Conservation (phyloP, 2,329 filamentous ascomycete genomes). For the Colletotrichum neosansevieriae region DNA sequence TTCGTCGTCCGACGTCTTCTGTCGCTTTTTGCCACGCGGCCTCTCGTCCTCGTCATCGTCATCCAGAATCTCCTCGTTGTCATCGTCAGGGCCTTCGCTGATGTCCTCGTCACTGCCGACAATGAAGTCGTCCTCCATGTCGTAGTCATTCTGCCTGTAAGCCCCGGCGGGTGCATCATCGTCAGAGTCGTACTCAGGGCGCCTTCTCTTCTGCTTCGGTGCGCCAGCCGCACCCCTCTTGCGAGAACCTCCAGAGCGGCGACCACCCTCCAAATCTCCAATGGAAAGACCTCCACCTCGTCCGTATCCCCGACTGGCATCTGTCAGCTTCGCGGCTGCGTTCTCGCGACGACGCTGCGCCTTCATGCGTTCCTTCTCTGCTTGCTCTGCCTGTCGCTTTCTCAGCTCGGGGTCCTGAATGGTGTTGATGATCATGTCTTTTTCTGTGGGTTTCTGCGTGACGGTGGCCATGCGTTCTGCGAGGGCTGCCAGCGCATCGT, state of each 20-base stretch:
- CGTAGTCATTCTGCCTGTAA: constrained; percentile 78
- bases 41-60: constrained; percentile 62
- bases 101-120: constrained; percentile 78
- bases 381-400: constrained; percentile 78
- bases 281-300: constrained; percentile 72
- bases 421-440: constrained; percentile 76
- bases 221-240: constrained; percentile 66
- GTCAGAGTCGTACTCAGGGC: constrained; percentile 80
- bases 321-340: constrained; percentile 70
- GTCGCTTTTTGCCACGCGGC: constrained; percentile 62
- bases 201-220: constrained; percentile 64
- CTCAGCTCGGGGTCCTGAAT: constrained; percentile 81
- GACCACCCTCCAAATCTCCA: constrained; percentile 75
- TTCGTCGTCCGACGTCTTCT: constrained; percentile 61
- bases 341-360: constrained; percentile 76
- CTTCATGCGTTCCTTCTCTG: constrained; percentile 79
- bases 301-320: constrained; percentile 64
- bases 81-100: constrained; percentile 70
- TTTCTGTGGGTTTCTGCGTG: constrained; percentile 66
- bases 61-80: constrained; percentile 70
- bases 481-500: constrained; percentile 77
- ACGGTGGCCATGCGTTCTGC: constrained; percentile 76
- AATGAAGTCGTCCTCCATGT: constrained; percentile 83
- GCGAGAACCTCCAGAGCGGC: constrained; percentile 61
- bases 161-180: constrained; percentile 74